phyloP scores from a whole-genome alignment of 2,329 filamentous ascomycete species.

The Pseudocercospora vitis region DNA sequence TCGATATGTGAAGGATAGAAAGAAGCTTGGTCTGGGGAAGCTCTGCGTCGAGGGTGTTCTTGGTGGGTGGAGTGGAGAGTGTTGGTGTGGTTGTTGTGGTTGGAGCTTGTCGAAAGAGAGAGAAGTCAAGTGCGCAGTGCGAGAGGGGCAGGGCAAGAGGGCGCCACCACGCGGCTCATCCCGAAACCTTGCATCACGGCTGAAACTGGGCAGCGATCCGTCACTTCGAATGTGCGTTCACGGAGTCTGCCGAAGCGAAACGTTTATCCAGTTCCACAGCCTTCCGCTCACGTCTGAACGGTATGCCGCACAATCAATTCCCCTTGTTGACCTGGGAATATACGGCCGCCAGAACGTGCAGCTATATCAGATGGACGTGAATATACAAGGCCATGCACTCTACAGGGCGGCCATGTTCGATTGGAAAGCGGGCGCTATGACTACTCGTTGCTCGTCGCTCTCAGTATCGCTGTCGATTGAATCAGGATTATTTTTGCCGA shows the following conservation, averaged over 20 bases:
- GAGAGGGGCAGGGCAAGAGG: neutral
- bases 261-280: neutral
- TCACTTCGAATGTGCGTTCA: neutral
- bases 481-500: too few relatives aligned
- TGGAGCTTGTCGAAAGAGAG: conserved; percentile 9
- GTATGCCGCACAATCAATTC: too few relatives aligned
- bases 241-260: neutral
- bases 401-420: too few relatives aligned
- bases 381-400: too few relatives aligned
- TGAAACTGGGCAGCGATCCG: neutral
- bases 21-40: conserved; percentile 11
- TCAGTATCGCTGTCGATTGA: too few relatives aligned
- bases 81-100: conserved; percentile 1
- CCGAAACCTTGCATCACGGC: conserved; percentile 6
- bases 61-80: conserved; percentile 6
- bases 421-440: too few relatives aligned
- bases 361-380: too few relatives aligned
- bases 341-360: too few relatives aligned
- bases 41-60: conserved; percentile 1
- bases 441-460: too few relatives aligned
- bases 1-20: conserved; percentile 12
- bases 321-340: too few relatives aligned
- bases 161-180: neutral
- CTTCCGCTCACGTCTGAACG: neutral
- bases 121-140: neutral